Conservation (phyloP, 2,329 filamentous ascomycete genomes). For the Diaporthe sp. region DNA sequence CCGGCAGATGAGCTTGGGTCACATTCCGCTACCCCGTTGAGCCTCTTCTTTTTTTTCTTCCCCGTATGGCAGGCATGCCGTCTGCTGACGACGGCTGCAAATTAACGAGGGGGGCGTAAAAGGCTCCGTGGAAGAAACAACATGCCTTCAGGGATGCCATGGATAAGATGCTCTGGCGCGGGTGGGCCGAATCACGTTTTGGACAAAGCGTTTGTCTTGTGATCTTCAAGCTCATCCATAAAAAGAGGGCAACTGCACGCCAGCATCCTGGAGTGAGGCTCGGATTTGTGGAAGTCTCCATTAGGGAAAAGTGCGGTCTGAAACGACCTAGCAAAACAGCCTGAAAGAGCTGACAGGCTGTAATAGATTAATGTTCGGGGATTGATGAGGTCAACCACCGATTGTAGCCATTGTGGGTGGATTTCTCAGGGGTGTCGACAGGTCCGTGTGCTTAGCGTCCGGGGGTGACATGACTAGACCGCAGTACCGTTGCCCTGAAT, state of each 20-base stretch:
- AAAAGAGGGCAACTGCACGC: background rate
- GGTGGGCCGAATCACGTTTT: conserved; percentile 15
- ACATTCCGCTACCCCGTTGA: conserved; percentile 16
- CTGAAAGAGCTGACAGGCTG: conserved; percentile 19
- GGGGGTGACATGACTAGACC: conserved; percentile 1
- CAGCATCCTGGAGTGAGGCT: background rate
- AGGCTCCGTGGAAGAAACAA: background rate
- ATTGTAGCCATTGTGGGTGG: background rate
- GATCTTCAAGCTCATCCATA: background rate
- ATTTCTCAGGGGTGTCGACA: background rate
- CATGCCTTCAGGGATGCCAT: background rate
- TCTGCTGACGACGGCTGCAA: background rate
- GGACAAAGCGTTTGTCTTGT: background rate
- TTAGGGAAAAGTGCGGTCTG: background rate
- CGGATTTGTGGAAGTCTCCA: conserved; percentile 22
- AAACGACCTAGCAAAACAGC: conserved; percentile 27
- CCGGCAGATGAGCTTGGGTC: conserved; percentile 20
- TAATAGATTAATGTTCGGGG: conserved; percentile 5
- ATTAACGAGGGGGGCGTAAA: conserved; percentile 13
- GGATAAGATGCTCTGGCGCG: background rate
- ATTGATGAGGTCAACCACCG: conserved; percentile 15
- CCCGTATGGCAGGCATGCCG: conserved; percentile 9
- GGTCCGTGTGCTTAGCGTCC: background rate
- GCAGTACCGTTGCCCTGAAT: conserved; percentile 1
- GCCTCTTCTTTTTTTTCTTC: conserved; percentile 12